These are phyloP conservation scores for Cantharellus cinnabarinus DNA, from an alignment of 768 basidiomycete genomes.

Conservation along the genomic window DNA sequence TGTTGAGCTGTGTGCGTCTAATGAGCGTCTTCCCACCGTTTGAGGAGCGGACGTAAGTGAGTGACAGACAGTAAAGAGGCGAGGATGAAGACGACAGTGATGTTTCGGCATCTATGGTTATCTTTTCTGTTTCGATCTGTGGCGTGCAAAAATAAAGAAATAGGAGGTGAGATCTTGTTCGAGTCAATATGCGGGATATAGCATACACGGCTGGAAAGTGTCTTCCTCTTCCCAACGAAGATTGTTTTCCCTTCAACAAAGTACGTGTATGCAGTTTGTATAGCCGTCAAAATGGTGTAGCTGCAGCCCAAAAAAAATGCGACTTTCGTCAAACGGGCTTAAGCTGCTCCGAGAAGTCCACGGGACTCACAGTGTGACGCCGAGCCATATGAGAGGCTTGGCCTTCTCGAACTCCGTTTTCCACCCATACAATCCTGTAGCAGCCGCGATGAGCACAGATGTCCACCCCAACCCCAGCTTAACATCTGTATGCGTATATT, in stretches of 20 bases:
- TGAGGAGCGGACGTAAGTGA: slow-evolving; percentile 58
- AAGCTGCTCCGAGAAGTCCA: too few relatives aligned
- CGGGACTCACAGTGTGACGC: slow-evolving; percentile 48
- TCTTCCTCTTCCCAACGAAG: slow-evolving; percentile 79
- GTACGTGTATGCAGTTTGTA: slow-evolving; percentile 67
- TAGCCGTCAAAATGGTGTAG: slow-evolving; percentile 49
- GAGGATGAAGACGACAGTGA: slow-evolving; percentile 25
- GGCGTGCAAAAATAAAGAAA: neutral
- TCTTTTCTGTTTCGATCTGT: slow-evolving; percentile 78
- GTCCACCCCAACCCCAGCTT: slow-evolving; percentile 75
- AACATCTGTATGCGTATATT: slow-evolving; percentile 73
- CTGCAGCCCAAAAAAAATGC: slow-evolving; percentile 19
- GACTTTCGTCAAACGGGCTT: slow-evolving; percentile 2
- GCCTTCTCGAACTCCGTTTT: slow-evolving; percentile 76
- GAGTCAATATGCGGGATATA: neutral
- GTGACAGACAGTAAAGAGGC: slow-evolving; percentile 45
- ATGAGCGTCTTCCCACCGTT: slow-evolving; percentile 72
- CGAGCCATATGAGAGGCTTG: slow-evolving; percentile 60
- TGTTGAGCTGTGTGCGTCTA: slow-evolving; percentile 36
- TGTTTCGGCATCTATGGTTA: slow-evolving; percentile 57
- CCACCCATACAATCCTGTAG: slow-evolving; percentile 70
- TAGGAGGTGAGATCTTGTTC: neutral
- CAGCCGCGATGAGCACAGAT: slow-evolving; percentile 60
- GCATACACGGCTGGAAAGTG: slow-evolving; percentile 66
- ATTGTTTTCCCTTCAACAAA: slow-evolving; percentile 69